A percentile compares a stretch with the other conserved stretches of the same genome.
Conservation (phyloP, 768 basidiomycete species). For the Leccinum ochraceum region DNA sequence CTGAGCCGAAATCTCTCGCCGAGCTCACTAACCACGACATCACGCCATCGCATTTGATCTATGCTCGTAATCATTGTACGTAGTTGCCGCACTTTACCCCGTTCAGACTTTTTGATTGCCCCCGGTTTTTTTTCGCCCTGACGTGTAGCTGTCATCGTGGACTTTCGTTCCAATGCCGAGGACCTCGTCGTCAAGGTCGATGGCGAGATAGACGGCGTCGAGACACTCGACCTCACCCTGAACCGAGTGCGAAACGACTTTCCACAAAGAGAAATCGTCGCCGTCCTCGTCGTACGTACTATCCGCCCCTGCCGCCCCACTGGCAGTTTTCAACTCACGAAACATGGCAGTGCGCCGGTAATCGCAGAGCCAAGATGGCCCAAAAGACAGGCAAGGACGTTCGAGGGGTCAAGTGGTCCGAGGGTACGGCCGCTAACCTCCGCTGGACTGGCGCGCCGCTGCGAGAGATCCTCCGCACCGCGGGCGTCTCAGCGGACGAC, state of each 20-base stretch:
- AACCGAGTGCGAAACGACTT: constrained; percentile 18
- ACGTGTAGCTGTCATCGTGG: constrained; percentile 29
- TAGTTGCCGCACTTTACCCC: constrained; percentile 31
- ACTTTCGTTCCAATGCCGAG: constrained; percentile 20
- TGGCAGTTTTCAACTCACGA: not conserved
- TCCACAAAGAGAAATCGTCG: constrained; percentile 38
- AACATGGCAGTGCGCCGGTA: constrained; percentile 56
- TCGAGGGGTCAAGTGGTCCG: constrained; percentile 61
- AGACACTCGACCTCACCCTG: constrained; percentile 22
- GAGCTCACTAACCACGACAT: constrained; percentile 45
- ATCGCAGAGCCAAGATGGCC: constrained; percentile 65
- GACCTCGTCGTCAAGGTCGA: constrained; percentile 31
- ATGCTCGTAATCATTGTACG: constrained; percentile 71
- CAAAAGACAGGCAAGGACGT: constrained; percentile 47
- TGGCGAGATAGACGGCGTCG: constrained; percentile 22
- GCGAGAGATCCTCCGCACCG: constrained; percentile 52
- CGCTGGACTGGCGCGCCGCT: constrained; percentile 64
- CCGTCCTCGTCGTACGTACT: constrained; percentile 53
- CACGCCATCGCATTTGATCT: constrained; percentile 66
- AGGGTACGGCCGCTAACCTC: constrained; percentile 71
- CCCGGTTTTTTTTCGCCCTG: not conserved
- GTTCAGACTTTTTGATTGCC: constrained; percentile 1
- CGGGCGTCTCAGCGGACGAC: constrained; percentile 36
- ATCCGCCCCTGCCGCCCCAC: not conserved
- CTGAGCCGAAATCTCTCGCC: no score